phyloP scores from a whole-genome alignment of 805 yeast genomes.

The Candida takata region DNA sequence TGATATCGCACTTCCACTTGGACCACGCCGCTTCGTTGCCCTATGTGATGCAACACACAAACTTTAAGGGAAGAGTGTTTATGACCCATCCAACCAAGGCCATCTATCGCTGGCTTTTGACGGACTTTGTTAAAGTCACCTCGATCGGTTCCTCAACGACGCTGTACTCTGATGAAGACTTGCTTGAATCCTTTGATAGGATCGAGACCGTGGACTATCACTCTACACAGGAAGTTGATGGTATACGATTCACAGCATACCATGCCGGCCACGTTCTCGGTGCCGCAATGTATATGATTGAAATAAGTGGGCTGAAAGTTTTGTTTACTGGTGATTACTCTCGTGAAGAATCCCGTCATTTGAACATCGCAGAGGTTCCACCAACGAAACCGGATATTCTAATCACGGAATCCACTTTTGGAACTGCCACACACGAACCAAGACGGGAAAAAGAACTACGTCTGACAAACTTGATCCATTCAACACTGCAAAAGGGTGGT shows the following conservation, averaged over 20 bases:
- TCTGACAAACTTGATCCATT: constrained; percentile 74
- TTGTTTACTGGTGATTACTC: constrained; percentile 96
- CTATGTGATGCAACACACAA: constrained; percentile 95
- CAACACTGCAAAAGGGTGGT: constrained; percentile 83
- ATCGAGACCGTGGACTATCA: constrained; percentile 95
- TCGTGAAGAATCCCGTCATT: constrained; percentile 90
- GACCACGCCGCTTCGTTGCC: constrained; percentile 99
- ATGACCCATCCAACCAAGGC: constrained; percentile 99
- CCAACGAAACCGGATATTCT: constrained; percentile 79
- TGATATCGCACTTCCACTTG: constrained; percentile 92
- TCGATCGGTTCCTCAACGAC: constrained; percentile 39
- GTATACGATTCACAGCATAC: constrained; percentile 92
- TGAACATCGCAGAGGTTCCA: constrained; percentile 93
- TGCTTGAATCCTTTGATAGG: constrained; percentile 76
- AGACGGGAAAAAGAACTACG: constrained; percentile 77
- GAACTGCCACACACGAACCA: constrained; percentile 95
- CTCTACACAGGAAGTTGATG: constrained; percentile 90
- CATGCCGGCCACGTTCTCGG: constrained; percentile 99
- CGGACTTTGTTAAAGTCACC: constrained; percentile 92
- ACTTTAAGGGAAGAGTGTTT: constrained; percentile 89
- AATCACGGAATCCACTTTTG: constrained; percentile 94
- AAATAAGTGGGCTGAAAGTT: constrained; percentile 84
- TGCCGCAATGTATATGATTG: constrained; percentile 95
- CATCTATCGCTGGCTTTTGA: constrained; percentile 88
- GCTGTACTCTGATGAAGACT: constrained; percentile 85